Conservation (phyloP, 805 yeast species). For the Tetrapisispora fleetii region DNA sequence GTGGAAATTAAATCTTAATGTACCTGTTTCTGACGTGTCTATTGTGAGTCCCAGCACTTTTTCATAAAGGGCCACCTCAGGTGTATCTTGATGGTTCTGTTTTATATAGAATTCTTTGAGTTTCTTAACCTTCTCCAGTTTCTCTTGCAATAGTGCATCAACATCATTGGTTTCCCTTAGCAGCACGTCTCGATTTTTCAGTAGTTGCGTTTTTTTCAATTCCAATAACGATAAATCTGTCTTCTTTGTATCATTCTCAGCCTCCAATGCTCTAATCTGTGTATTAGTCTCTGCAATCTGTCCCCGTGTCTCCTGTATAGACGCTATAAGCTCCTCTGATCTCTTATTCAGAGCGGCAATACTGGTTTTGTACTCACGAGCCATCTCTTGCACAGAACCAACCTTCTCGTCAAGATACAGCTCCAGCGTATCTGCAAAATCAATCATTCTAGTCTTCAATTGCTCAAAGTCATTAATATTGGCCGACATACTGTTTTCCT, state of each 20-base stretch:
- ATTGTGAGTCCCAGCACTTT: constrained; percentile 44
- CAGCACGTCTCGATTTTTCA: constrained; percentile 23
- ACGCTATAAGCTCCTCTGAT: neutral
- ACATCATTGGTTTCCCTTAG: constrained; percentile 28
- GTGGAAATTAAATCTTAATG: constrained; percentile 39
- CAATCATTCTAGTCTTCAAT: neutral
- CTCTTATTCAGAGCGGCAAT: neutral
- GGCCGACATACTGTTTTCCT: constrained; percentile 9
- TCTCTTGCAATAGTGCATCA: constrained; percentile 22
- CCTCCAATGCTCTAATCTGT: constrained; percentile 18
- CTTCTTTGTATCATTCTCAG: constrained; percentile 28
- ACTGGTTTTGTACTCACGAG: neutral
- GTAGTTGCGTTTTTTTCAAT: constrained; percentile 30
- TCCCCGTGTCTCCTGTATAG: neutral
- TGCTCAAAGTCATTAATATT: constrained; percentile 9
- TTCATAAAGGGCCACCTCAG: constrained; percentile 46
- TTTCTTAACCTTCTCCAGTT: constrained; percentile 27
- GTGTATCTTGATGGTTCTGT: constrained; percentile 40
- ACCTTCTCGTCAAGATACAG: neutral
- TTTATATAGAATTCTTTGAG: constrained; percentile 30
- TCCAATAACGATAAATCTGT: constrained; percentile 30
- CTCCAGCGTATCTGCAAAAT: neutral
- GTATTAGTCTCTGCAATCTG: constrained; percentile 6
- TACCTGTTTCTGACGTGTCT: constrained; percentile 39
- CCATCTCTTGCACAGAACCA: neutral